Conservation (phyloP, 2,329 filamentous ascomycete species). For the Tothia fuscella region DNA sequence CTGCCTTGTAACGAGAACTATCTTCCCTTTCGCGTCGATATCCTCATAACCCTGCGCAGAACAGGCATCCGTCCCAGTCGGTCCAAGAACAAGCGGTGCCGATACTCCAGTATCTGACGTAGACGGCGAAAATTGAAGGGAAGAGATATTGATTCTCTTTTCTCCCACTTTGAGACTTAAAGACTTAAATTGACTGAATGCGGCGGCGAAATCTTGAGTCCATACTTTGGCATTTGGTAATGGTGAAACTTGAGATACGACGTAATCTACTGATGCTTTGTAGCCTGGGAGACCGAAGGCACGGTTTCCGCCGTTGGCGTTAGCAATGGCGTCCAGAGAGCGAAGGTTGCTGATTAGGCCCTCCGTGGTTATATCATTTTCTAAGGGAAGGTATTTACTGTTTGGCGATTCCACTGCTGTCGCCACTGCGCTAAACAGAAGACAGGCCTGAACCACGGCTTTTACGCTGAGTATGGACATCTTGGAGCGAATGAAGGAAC, state of each 20-base stretch:
- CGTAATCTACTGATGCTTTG: constrained; percentile 45
- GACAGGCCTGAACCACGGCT: too few relatives aligned
- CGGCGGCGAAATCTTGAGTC: constrained; percentile 38
- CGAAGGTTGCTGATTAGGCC: constrained; percentile 44
- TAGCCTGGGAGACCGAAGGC: constrained; percentile 49
- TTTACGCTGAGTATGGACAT: too few relatives aligned
- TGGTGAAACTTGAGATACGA: constrained; percentile 38
- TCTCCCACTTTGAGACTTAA: constrained; percentile 29
- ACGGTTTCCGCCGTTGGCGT: constrained; percentile 45
- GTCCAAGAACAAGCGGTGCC: constrained; percentile 28
- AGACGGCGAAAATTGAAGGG: constrained; percentile 37
- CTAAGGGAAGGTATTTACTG: background rate
- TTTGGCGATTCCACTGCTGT: too few relatives aligned
- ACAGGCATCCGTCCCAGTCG: constrained; percentile 29
- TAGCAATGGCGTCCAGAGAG: constrained; percentile 42
- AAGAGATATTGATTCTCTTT: constrained; percentile 27
- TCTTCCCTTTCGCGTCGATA: constrained; percentile 28
- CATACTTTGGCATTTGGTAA: constrained; percentile 28
- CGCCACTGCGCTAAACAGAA: too few relatives aligned
- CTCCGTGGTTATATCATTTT: background rate
- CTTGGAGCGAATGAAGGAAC: too few relatives aligned
- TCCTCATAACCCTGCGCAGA: constrained; percentile 25
- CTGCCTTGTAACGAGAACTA: constrained; percentile 31
- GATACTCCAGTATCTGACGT: constrained; percentile 34
- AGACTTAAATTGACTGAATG: constrained; percentile 30